Percentiles rank a stretch among this genome's conserved stretches.
These are phyloP conservation scores for Blepharisma stoltei DNA, from an alignment of 73 alveolate genomes.

Conservation along the genomic window DNA sequence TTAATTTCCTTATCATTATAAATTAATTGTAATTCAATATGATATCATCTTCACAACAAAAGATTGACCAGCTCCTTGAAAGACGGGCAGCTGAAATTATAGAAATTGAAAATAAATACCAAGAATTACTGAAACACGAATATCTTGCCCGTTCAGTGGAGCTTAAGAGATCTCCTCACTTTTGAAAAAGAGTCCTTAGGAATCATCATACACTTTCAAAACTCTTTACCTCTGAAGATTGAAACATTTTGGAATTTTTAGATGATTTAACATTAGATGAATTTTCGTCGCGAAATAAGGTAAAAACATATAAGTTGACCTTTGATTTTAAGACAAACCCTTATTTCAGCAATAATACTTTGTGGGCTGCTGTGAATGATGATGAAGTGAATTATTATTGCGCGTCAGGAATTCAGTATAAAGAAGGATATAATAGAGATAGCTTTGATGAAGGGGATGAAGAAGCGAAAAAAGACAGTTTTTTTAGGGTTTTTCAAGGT, in stretches of 20 bases:
- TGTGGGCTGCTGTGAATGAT: conserved; percentile 22
- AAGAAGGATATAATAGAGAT: background rate
- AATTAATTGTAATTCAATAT: no score
- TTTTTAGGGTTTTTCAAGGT: conserved; percentile 7
- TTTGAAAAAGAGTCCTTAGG: conserved; percentile 1
- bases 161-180: conserved; percentile 8
- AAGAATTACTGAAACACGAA: conserved; percentile 5
- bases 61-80: background rate
- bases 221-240: background rate
- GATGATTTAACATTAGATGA: background rate
- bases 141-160: background rate
- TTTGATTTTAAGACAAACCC: conserved; percentile 2
- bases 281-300: background rate
- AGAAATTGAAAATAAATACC: conserved; percentile 9
- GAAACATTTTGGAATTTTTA: background rate
- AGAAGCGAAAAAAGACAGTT: background rate
- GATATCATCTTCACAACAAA: background rate
- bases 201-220: conserved; percentile 20
- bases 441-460: conserved; percentile 20
- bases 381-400: background rate
- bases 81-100: conserved; percentile 15
- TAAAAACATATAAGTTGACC: conserved; percentile 7
- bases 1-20: no score
- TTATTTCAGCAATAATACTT: conserved; percentile 2
- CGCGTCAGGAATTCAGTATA: conserved; percentile 6